Evolutionary conservation across 345 rosid genomes (phyloP).

Genomic region (Isatis tinctoria): DNA sequence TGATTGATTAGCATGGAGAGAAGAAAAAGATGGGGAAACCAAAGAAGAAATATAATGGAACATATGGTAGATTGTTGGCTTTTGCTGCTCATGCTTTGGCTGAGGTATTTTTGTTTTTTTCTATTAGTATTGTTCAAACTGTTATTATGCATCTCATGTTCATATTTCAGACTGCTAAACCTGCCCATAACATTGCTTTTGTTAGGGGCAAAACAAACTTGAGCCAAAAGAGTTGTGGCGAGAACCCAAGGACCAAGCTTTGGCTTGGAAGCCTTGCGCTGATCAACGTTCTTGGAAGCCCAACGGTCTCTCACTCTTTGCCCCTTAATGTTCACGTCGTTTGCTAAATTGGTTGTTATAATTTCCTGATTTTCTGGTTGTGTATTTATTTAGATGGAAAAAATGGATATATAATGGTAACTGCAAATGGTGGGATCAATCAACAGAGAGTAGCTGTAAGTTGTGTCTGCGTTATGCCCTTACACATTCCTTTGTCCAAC

Average conservation of each 20-base stretch:
- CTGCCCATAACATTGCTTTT: background rate
- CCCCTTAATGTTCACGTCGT: background rate
- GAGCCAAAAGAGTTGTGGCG: slow-evolving; percentile 96
- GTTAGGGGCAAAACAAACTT: slow-evolving; percentile 63
- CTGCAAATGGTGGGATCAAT: slow-evolving; percentile 97
- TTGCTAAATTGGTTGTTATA: background rate
- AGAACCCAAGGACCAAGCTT: slow-evolving; percentile 67
- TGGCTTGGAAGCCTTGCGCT: slow-evolving; percentile 91
- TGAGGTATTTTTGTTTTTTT: slow-evolving; percentile 48
- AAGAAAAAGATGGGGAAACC: slow-evolving; percentile 42
- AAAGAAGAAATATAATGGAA: slow-evolving; percentile 45
- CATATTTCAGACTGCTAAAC: background rate
- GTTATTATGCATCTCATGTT: background rate
- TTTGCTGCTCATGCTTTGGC: slow-evolving; percentile 91
- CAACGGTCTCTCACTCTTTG: slow-evolving; percentile 46
- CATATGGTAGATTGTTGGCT: slow-evolving; percentile 78
- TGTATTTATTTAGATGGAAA: slow-evolving; percentile 48
- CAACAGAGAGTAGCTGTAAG: slow-evolving; percentile 99
- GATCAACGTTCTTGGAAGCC: slow-evolving; percentile 72
- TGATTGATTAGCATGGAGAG: slow-evolving; percentile 36
- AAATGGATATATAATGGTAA: slow-evolving; percentile 84
- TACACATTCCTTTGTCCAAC: background rate
- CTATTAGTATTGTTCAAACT: background rate
- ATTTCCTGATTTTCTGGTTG: background rate
- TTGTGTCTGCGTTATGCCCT: background rate